A percentile compares a stretch with the other conserved stretches of the same genome.
These are phyloP conservation scores for Aegilops sharonensis DNA, from an alignment of 176 grass and related monocot genomes.

Conservation along the genomic window DNA sequence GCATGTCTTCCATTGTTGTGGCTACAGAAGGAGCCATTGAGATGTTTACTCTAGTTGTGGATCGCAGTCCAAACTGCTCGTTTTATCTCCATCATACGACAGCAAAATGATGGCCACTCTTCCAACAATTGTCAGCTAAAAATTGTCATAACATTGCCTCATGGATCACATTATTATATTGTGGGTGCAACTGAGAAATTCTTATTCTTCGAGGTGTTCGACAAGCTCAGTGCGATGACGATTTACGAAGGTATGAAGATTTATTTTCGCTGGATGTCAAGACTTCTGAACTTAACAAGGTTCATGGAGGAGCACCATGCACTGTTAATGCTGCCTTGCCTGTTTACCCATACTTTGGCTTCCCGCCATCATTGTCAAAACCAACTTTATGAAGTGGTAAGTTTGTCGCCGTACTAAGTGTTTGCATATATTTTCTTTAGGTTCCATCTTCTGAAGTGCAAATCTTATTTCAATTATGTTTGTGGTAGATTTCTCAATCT, in stretches of 20 bases:
- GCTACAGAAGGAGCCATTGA: not conserved
- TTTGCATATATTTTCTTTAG: not conserved
- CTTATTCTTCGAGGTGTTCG: constrained; percentile 2
- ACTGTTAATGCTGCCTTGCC: accelerated
- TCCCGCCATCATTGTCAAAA: constrained; percentile 10
- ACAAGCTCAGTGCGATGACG: not conserved
- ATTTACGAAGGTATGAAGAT: not conserved
- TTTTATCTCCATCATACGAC: not conserved
- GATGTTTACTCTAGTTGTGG: not conserved
- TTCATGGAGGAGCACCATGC: not conserved
- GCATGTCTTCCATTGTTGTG: not conserved
- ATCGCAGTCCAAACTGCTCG: not conserved
- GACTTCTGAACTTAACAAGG: not conserved
- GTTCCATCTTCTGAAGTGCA: not conserved
- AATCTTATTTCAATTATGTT: not conserved
- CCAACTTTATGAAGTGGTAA: constrained; percentile 30
- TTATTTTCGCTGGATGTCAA: not conserved
- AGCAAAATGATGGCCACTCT: not conserved
- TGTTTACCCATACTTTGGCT: not conserved
- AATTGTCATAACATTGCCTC: not conserved
- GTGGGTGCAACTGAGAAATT: not conserved
- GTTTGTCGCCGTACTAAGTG: not conserved
- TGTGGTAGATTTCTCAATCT: not conserved
- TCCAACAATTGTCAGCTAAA: not conserved
- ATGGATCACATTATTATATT: not conserved